phyloP scores from a whole-genome alignment of 2,329 filamentous ascomycete genomes.

The Fusarium tjaetaba region DNA sequence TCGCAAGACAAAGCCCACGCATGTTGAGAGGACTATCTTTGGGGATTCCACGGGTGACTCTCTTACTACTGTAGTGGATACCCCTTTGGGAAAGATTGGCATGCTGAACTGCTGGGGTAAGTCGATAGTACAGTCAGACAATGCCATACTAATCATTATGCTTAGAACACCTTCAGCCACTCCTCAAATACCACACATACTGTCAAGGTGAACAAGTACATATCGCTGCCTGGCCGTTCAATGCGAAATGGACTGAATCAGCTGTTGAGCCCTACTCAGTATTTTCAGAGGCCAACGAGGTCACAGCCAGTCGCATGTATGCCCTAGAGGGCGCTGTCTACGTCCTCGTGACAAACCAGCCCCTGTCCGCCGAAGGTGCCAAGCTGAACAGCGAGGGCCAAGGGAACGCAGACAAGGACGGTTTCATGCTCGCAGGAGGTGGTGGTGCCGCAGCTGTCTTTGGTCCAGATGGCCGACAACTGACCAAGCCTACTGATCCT shows the following conservation, averaged over 20 bases:
- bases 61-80: slow-evolving; percentile 51
- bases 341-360: slow-evolving; percentile 61
- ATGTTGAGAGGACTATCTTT: slow-evolving; percentile 60
- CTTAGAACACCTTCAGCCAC: slow-evolving; percentile 59
- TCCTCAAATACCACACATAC: slow-evolving; percentile 58
- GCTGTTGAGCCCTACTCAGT: slow-evolving; percentile 40
- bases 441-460: slow-evolving; percentile 44
- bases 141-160: background rate
- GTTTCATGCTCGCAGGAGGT: slow-evolving; percentile 7
- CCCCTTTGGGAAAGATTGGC: slow-evolving; percentile 52
- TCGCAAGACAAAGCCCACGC: slow-evolving; percentile 62
- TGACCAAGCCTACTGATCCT: slow-evolving; percentile 41
- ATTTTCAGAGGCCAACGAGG: slow-evolving; percentile 30
- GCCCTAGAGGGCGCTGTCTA: slow-evolving; percentile 65
- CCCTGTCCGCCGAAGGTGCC: slow-evolving; percentile 54
- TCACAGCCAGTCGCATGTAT: slow-evolving; percentile 58
- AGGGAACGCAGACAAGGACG: slow-evolving; percentile 44
- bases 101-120: slow-evolving; percentile 52
- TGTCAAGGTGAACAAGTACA: slow-evolving; percentile 57
- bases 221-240: slow-evolving; percentile 57
- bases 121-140: background rate
- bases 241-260: background rate
- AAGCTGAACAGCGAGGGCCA: slow-evolving; percentile 38
- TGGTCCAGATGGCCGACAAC: slow-evolving; percentile 42
- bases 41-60: slow-evolving; percentile 55